Evolutionary conservation across 352 stramenopile genomes (phyloP).

Genomic region (Globisporangium paddicum): DNA sequence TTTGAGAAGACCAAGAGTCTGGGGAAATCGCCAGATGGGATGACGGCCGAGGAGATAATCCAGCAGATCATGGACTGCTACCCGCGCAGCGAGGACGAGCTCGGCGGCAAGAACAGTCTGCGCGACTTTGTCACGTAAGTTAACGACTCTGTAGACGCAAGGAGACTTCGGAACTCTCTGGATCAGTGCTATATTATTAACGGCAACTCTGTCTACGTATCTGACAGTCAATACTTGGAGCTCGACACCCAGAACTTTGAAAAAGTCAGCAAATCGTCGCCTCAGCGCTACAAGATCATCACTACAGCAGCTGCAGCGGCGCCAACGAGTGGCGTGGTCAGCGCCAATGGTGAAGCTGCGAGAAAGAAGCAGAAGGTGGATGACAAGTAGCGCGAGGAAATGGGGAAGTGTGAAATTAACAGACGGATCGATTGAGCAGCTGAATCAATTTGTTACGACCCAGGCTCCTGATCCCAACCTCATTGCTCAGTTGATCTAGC

Average conservation of each 20-base stretch:
- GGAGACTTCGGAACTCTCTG: neutral
- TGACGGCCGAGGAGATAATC: slow-evolving; percentile 59
- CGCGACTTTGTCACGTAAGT: slow-evolving; percentile 59
- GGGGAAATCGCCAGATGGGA: slow-evolving; percentile 20
- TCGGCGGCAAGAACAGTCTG: slow-evolving; percentile 70
- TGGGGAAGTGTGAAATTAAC: slow-evolving; percentile 2
- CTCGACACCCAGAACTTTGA: slow-evolving; percentile 35
- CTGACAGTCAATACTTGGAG: slow-evolving; percentile 24
- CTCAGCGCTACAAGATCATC: slow-evolving; percentile 24
- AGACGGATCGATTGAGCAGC: neutral
- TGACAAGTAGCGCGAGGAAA: slow-evolving; percentile 11
- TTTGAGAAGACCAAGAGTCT: slow-evolving; percentile 72
- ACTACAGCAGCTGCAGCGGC: neutral
- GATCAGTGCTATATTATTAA: neutral
- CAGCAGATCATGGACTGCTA: slow-evolving; percentile 75
- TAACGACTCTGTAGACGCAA: neutral
- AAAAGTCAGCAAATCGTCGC: slow-evolving; percentile 12
- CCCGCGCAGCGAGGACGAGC: slow-evolving; percentile 66
- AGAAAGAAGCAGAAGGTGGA: slow-evolving; percentile 25
- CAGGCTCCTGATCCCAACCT: neutral
- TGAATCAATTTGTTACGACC: neutral
- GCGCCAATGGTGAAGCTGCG: slow-evolving; percentile 6
- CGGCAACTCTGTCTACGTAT: neutral
- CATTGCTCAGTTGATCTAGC: neutral
- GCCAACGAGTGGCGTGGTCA: slow-evolving; percentile 1